phyloP scores from a whole-genome alignment of 139 green algal species.

The Yamagishiella unicocca region DNA sequence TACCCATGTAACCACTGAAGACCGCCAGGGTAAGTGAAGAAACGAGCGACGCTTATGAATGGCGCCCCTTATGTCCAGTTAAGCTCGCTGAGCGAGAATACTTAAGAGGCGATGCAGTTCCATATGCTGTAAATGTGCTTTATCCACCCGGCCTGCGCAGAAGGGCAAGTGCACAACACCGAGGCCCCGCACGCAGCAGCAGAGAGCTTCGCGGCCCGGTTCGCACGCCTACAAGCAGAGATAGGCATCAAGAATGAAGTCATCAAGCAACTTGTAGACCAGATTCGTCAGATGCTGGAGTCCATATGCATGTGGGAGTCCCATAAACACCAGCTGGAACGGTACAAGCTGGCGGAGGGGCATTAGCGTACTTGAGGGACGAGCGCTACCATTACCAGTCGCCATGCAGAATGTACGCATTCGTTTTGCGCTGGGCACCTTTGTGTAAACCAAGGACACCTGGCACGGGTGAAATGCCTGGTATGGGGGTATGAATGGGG shows the following conservation, averaged over 20 bases:
- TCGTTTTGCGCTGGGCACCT: no score
- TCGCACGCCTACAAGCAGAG: slow-evolving; percentile 3
- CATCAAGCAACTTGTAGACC: slow-evolving; percentile 59
- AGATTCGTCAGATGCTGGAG: slow-evolving; percentile 56
- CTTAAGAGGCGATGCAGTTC: no score
- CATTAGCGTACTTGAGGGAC: background rate
- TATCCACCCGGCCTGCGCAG: no score
- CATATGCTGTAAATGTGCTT: no score
- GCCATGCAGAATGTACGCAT: no score
- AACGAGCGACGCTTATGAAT: no score
- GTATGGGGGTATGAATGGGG: no score
- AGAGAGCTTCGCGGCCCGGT: background rate
- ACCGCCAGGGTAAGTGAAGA: background rate
- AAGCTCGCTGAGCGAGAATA: no score
- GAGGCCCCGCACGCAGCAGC: background rate
- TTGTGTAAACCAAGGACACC: no score
- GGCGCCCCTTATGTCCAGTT: no score
- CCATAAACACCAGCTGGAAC: slow-evolving; percentile 2
- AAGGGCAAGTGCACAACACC: background rate
- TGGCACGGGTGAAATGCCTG: no score
- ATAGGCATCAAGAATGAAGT: slow-evolving; percentile 43
- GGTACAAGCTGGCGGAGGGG: slow-evolving; percentile 1
- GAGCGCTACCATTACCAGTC: no score
- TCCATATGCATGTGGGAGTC: slow-evolving; percentile 60
- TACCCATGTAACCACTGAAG: background rate